Evolutionary conservation across 1,284 basidiomycete species (phyloP), one percentile per base, ranked within the genome.

Genomic region (Austroboletus novae-zelandiae): DNA sequence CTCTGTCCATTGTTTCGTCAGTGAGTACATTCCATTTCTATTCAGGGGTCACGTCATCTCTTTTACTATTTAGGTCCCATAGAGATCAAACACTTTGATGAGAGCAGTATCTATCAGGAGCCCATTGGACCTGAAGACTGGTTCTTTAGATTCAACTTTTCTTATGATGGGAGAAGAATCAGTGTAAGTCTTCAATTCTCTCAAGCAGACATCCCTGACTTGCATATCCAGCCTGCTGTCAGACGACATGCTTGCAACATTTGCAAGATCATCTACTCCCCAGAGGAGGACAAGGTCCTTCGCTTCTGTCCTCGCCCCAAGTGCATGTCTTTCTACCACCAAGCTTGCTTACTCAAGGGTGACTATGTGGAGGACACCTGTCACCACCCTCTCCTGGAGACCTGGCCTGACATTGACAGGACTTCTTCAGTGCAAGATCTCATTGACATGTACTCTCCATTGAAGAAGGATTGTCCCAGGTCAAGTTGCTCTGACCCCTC

Each of bases 241-340:
- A 60, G 65, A 0, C 46, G 52, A 0, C 43, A 43, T 13, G 63
- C 67, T 1, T 80, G 79, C 46, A 39, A 42, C 5, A 62, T 69
- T 5, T 81, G 79, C 60, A 56, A 56, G 8, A 31, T 61, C 2
- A 70, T 73, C 0, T 80, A 81, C 51, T 64, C 59, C 18, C 75
- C 78, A 1, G 67, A 72, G 13, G 30, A 59, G 0, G 20, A 23
- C 20, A 55, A 58, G 2, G 53, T 74, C 5, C 77, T 76, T 64
- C 76, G 80, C 48, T 80, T 77, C 51, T 82, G 79, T 54, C 78
- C 80, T 0, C 71, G 75, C 0, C 77, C 73, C 0, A 48, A 53
- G 0, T 81, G 79, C 51, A 58, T 69, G 9, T 64, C 57, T 1
- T 71, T 65, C 8, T 80, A 73, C 45, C 80, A 81, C 53, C 66